These are phyloP conservation scores for Lachancea meyersii DNA, from an alignment of 805 yeast species.

Conservation along the genomic window DNA sequence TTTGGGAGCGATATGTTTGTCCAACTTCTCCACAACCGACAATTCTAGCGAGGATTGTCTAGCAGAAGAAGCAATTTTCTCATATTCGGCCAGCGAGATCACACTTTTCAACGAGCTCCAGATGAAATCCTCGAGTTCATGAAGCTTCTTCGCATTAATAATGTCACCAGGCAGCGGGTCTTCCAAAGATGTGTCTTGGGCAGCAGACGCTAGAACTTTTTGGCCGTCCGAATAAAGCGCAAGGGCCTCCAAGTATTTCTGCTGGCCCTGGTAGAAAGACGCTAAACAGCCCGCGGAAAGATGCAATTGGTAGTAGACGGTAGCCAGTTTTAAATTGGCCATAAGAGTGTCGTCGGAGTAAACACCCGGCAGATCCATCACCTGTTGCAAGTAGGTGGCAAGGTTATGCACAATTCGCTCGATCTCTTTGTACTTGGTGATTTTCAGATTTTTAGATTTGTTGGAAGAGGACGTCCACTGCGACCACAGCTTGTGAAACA, in stretches of 20 bases:
- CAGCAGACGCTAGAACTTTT: constrained; percentile 15
- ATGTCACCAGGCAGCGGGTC: constrained; percentile 21
- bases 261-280: constrained; percentile 24
- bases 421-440: constrained; percentile 31
- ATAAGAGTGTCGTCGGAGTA: constrained; percentile 70
- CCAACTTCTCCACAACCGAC: constrained; percentile 39
- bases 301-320: constrained; percentile 18
- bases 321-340: constrained; percentile 25
- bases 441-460: constrained; percentile 20
- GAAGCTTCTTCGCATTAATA: constrained; percentile 38
- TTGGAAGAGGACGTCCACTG: constrained; percentile 19
- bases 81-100: constrained; percentile 33
- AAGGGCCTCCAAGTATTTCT: constrained; percentile 27
- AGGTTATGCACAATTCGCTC: constrained; percentile 39
- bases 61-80: constrained; percentile 12
- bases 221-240: constrained; percentile 27
- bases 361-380: constrained; percentile 86
- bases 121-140: constrained; percentile 44
- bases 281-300: constrained; percentile 26
- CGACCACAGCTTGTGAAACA: constrained; percentile 36
- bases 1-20: constrained; percentile 16
- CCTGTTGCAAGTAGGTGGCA: constrained; percentile 46
- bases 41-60: constrained; percentile 10
- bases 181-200: constrained; percentile 7
- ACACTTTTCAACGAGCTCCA: constrained; percentile 27